Percentiles rank a stretch among this genome's conserved stretches.
These are phyloP conservation scores for Flaveria floridana DNA, from an alignment of 140 eudicot genomes.

Conservation along the genomic window DNA sequence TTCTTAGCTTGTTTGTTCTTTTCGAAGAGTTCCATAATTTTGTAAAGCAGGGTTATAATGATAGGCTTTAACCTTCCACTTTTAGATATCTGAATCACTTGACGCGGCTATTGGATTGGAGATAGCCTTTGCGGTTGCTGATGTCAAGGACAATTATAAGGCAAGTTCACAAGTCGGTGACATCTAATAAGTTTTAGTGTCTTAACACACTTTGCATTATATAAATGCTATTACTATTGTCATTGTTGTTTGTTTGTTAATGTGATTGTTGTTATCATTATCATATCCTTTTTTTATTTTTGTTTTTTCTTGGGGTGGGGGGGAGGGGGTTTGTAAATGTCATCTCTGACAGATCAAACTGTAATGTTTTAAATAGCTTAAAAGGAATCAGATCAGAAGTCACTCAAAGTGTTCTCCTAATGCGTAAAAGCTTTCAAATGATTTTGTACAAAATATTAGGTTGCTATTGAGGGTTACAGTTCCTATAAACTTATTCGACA, in stretches of 20 bases:
- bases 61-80: conserved; percentile 13
- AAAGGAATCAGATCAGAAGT: neutral
- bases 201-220: neutral
- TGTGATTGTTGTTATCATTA: neutral
- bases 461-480: neutral
- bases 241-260: neutral
- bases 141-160: conserved; percentile 63
- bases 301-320: neutral
- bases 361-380: neutral
- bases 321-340: neutral
- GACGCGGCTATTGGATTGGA: conserved; percentile 34
- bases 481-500: neutral
- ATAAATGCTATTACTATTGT: neutral
- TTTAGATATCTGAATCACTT: conserved; percentile 43
- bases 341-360: neutral
- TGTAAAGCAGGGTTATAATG: conserved; percentile 8
- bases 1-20: conserved; percentile 4
- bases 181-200: neutral
- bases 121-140: conserved; percentile 48
- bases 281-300: neutral
- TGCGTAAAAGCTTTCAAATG: neutral
- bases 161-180: conserved; percentile 30
- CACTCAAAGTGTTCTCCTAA: neutral
- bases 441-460: neutral
- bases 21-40: neutral